Conservation (phyloP, 2,329 filamentous ascomycete species). For the Metarhizium guizhouense region DNA sequence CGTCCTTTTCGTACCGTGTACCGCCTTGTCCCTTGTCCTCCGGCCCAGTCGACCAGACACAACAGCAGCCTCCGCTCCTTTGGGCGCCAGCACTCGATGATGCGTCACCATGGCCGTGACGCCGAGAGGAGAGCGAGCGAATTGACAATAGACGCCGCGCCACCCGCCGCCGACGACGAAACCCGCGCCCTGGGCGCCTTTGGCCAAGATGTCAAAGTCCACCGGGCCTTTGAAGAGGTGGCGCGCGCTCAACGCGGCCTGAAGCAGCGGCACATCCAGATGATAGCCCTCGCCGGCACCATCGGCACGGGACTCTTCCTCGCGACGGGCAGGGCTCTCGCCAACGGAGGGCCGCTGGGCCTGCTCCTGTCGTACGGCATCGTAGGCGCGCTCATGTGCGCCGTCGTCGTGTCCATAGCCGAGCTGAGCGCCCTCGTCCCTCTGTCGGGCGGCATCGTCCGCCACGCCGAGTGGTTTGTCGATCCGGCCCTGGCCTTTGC, state of each 20-base stretch:
- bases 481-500: slow-evolving; percentile 46
- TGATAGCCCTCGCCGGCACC: slow-evolving; percentile 40
- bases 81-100: too few relatives aligned
- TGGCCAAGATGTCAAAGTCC: not conserved
- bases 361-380: slow-evolving; percentile 41
- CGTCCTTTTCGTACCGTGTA: too few relatives aligned
- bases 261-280: slow-evolving; percentile 35
- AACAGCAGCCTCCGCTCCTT: too few relatives aligned
- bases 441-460: slow-evolving; percentile 53
- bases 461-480: slow-evolving; percentile 52
- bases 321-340: slow-evolving; percentile 51
- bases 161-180: not conserved
- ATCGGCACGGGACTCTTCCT: slow-evolving; percentile 60
- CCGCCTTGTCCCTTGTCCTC: too few relatives aligned
- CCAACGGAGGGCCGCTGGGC: slow-evolving; percentile 48
- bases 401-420: slow-evolving; percentile 46
- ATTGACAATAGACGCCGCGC: not conserved
- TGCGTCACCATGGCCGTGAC: too few relatives aligned
- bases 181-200: not conserved
- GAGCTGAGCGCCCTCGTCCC: slow-evolving; percentile 52
- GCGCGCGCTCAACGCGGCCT: slow-evolving; percentile 2
- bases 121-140: not conserved
- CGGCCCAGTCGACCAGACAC: too few relatives aligned
- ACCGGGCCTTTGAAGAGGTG: slow-evolving; percentile 6
- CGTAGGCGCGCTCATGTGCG: slow-evolving; percentile 41